Evolutionary conservation across 805 yeast genomes (phyloP), one percentile per base, ranked within the genome.

Genomic region (Suhomyces emberorum): DNA sequence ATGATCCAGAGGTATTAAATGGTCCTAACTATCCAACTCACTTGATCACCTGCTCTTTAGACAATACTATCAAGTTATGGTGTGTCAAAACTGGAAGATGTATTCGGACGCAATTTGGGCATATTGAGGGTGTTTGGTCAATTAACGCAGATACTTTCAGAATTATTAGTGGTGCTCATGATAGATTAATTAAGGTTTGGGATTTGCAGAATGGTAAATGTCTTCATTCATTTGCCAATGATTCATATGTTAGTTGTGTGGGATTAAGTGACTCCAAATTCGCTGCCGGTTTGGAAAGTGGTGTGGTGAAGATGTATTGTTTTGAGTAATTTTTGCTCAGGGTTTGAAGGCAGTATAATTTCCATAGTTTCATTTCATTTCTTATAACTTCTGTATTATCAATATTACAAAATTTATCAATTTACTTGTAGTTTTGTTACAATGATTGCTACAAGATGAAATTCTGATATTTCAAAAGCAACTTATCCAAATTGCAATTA

Each of bases 81-180:
- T 95, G 88, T 48, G 83, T 88, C 20, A 70, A 70, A 43, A 78
- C 93, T 1, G 96, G 97, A 3, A 77, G 79, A 57, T 91, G 98
- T 54, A 77, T 88, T 8, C 72, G 96, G 39, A 93, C 98, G 0
- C 91, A 93, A 59, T 93, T 91, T 65, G 98, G 98, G 2, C 98
- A 93, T 56, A 88, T 91, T 37, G 98, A 93, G 61, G 98, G 98
- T 15, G 96, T 93, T 14, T 91, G 98, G 97, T 88, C 91, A 28
- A 83, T 93, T 38, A 88, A 93, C 12, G 95, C 97, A 1, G 98
- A 93, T 65, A 88, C 89, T 26, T 93, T 93, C 70, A 75, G 98
- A 47, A 85, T 93, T 30, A 85, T 91, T 8, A 81, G 93, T 51
- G 98, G 98, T 1, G 89, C 96, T 1, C 97, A 93, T 55, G 98